Percentiles rank a stretch among this genome's conserved stretches.
These are phyloP conservation scores for Nepenthes gracilis DNA, from an alignment of 148 eudicot species.

Conservation along the genomic window DNA sequence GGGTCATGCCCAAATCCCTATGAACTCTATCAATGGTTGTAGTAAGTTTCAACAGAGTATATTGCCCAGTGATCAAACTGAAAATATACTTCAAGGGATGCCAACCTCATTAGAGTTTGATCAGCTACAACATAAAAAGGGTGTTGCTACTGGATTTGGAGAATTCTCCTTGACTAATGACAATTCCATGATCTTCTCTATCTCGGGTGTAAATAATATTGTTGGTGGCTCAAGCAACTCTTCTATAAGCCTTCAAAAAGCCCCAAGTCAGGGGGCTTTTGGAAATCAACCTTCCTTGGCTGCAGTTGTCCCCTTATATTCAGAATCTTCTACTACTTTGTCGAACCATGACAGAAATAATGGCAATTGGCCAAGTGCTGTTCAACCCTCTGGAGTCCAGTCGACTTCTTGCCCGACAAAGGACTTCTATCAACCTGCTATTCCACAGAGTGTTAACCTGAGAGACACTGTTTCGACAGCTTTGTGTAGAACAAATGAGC, in stretches of 20 bases:
- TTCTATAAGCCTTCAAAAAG: constrained; percentile 16
- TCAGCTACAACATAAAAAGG: constrained; percentile 24
- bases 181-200: constrained; percentile 3
- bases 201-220: constrained; percentile 4
- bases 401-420: constrained; percentile 9
- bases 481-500: constrained; percentile 2
- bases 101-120: constrained; percentile 32
- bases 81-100: constrained; percentile 40
- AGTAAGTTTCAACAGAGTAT: constrained; percentile 19
- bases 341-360: constrained; percentile 20
- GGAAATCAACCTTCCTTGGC: constrained; percentile 17
- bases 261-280: constrained; percentile 9
- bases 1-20: constrained; percentile 28
- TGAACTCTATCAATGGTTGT: constrained; percentile 15
- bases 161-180: constrained; percentile 8
- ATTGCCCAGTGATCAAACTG: constrained; percentile 27
- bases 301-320: constrained; percentile 7
- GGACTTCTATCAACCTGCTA: constrained; percentile 9
- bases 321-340: constrained; percentile 22
- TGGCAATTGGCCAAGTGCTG: constrained; percentile 26
- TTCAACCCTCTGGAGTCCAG: constrained; percentile 21
- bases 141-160: constrained; percentile 4
- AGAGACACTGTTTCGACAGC: constrained; percentile 2
- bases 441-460: constrained; percentile 2
- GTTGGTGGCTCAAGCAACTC: constrained; percentile 19